These are phyloP conservation scores for Pyrenula massariospora DNA, from an alignment of 495 filamentous ascomycete species.

Conservation along the genomic window DNA sequence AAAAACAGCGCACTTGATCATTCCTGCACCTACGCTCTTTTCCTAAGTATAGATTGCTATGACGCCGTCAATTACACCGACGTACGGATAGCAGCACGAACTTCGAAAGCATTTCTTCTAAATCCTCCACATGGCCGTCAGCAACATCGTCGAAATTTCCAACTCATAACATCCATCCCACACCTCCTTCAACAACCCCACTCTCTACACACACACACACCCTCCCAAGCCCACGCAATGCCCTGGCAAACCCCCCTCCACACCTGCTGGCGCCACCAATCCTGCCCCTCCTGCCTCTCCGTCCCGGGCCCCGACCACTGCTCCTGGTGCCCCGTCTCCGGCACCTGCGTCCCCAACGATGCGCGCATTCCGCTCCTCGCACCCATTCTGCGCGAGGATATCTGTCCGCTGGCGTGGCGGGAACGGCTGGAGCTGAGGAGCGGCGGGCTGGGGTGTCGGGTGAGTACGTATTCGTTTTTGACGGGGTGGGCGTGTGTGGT, in stretches of 20 bases:
- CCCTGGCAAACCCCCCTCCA: background rate
- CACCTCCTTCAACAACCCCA: too few relatives aligned
- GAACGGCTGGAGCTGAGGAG: conserved; percentile 44
- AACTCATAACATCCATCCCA: too few relatives aligned
- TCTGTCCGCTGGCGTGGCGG: conserved; percentile 34
- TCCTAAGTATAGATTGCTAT: too few relatives aligned
- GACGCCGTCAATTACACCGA: too few relatives aligned
- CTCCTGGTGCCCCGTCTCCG: background rate
- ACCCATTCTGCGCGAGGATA: conserved; percentile 25
- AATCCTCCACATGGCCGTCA: too few relatives aligned
- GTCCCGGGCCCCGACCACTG: background rate
- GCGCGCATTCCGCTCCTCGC: conserved; percentile 29
- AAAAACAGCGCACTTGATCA: too few relatives aligned
- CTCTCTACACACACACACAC: background rate
- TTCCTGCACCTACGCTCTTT: too few relatives aligned
- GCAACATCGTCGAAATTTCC: too few relatives aligned
- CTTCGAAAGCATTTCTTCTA: too few relatives aligned
- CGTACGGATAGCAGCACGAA: too few relatives aligned
- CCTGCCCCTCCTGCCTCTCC: background rate
- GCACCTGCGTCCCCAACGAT: conserved; percentile 35
- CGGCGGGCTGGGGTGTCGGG: conserved; percentile 34
- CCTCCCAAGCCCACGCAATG: background rate
- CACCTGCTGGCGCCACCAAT: background rate
- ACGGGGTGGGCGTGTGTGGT: conserved; percentile 25
- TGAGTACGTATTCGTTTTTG: conserved; percentile 36